A percentile compares a stretch with the other conserved stretches of the same genome.
Conservation (phyloP, 495 filamentous ascomycete species). For the Penicillium crystallinum region DNA sequence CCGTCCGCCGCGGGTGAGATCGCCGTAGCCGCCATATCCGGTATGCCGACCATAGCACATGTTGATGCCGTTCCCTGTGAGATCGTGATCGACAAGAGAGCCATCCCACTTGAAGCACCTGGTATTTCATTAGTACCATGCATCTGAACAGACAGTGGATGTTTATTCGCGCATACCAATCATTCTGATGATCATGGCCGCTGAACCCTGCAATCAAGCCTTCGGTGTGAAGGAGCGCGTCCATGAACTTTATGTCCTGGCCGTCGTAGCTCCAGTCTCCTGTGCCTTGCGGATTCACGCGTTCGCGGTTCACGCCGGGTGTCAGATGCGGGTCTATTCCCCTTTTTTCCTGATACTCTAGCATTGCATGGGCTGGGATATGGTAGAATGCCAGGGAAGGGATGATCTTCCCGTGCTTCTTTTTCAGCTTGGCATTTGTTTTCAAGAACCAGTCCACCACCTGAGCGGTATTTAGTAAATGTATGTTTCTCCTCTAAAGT, state of each 20-base stretch:
- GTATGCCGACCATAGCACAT: conserved; percentile 67
- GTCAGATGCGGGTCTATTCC: conserved; percentile 34
- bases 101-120: conserved; percentile 41
- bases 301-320: conserved; percentile 64
- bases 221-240: conserved; percentile 49
- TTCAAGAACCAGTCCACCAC: conserved; percentile 59
- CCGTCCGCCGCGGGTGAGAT: conserved; percentile 55
- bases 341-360: conserved; percentile 43
- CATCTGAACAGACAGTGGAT: not conserved
- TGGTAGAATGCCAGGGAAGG: conserved; percentile 70
- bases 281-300: conserved; percentile 21
- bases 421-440: conserved; percentile 40
- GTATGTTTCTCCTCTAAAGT: not conserved
- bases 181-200: conserved; percentile 68
- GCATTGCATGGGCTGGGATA: conserved; percentile 59
- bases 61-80: conserved; percentile 37
- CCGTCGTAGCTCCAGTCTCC: conserved; percentile 30
- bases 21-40: conserved; percentile 69
- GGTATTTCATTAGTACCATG: not conserved
- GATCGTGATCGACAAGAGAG: conserved; percentile 20
- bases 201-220: conserved; percentile 60
- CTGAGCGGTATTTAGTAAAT: not conserved
- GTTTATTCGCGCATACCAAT: conserved; percentile 49
- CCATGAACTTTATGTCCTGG: conserved; percentile 62
- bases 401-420: conserved; percentile 37